phyloP scores from a whole-genome alignment of 2,329 filamentous ascomycete genomes.

The Penicillium sp. region DNA sequence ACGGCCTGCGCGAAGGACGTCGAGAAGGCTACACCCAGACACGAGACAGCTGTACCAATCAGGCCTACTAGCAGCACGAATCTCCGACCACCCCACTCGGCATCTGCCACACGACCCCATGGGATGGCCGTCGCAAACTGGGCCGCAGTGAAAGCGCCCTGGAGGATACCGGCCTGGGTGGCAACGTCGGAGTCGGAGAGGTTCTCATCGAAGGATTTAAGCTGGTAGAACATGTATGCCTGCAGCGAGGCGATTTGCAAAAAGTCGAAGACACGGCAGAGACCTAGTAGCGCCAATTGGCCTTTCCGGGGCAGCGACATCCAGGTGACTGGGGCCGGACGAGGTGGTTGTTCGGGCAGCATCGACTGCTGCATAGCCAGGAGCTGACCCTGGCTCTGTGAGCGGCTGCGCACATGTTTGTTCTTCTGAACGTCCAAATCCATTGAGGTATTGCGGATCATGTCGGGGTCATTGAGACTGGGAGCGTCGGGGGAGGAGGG shows the following conservation, averaged over 20 bases:
- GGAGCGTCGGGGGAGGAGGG: constrained; percentile 23
- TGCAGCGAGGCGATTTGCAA: constrained; percentile 42
- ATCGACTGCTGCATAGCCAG: constrained; percentile 21
- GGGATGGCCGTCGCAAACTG: constrained; percentile 80
- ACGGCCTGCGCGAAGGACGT: constrained; percentile 63
- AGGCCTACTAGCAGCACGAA: constrained; percentile 75
- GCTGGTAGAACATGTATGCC: constrained; percentile 81
- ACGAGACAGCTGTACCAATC: constrained; percentile 65
- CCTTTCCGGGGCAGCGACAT: constrained; percentile 41
- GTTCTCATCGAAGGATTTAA: constrained; percentile 68
- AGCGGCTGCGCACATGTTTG: constrained; percentile 31
- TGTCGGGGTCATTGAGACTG: constrained; percentile 25
- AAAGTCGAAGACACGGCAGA: constrained; percentile 44
- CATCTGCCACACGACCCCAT: constrained; percentile 71
- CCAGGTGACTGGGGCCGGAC: constrained; percentile 38
- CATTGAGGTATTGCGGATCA: constrained; percentile 35
- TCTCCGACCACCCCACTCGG: constrained; percentile 68
- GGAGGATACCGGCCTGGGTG: constrained; percentile 71
- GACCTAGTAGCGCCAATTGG: constrained; percentile 37
- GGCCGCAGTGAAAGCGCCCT: constrained; percentile 74
- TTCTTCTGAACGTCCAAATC: constrained; percentile 25
- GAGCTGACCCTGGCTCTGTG: constrained; percentile 28
- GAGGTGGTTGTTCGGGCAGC: constrained; percentile 13
- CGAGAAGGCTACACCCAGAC: constrained; percentile 68
- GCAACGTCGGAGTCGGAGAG: constrained; percentile 64